These are phyloP conservation scores for Prosopis cineraria DNA, from an alignment of 306 rosid species.

Conservation along the genomic window DNA sequence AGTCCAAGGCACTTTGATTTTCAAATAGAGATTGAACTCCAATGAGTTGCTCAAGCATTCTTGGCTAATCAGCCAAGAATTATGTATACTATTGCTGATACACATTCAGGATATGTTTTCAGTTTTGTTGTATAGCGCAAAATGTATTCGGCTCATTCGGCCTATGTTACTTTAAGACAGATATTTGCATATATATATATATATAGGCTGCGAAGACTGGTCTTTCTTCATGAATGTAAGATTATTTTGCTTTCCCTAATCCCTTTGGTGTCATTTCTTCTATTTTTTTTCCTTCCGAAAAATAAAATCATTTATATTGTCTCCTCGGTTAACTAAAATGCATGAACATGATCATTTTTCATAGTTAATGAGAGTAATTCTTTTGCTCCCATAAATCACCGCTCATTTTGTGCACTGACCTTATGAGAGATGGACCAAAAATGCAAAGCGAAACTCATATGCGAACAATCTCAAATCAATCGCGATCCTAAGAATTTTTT, in stretches of 20 bases:
- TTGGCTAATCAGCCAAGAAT: slow-evolving; percentile 31
- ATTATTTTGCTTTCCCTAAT: slow-evolving; percentile 1
- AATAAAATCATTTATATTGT: too few relatives aligned
- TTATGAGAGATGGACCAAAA: background rate
- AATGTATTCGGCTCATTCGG: background rate
- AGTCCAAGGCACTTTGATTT: slow-evolving; percentile 10
- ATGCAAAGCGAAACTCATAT: background rate
- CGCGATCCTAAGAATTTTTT: background rate
- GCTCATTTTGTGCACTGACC: background rate
- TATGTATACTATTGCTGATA: slow-evolving; percentile 19
- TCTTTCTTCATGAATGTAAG: background rate
- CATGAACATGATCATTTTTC: background rate
- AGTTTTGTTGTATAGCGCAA: slow-evolving; percentile 9
- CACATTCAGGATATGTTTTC: slow-evolving; percentile 18
- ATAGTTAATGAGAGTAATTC: background rate
- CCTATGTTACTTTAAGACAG: background rate
- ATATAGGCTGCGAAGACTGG: background rate
- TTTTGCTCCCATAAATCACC: background rate
- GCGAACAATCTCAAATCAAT: background rate
- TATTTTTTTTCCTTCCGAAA: background rate
- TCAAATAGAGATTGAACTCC: slow-evolving; percentile 9
- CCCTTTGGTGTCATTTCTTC: background rate
- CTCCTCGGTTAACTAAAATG: background rate
- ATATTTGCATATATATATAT: background rate
- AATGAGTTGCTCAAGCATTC: slow-evolving; percentile 10